Evolutionary conservation across 495 filamentous ascomycete genomes (phyloP).

Genomic region (Aspergillus olivimuriae): DNA sequence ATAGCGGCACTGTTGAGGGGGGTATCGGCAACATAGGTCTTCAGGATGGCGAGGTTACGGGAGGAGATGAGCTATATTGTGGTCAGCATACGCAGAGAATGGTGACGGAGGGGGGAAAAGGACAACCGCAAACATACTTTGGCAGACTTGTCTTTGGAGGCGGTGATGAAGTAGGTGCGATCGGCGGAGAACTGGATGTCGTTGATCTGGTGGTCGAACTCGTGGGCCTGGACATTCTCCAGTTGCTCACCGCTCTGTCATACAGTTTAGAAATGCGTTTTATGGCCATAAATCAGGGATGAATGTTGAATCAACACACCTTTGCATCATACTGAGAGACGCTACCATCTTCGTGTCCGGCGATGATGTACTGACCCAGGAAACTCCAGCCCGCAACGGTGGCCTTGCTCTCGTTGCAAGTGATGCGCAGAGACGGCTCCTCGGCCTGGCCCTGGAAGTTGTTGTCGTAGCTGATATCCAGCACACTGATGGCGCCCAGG

Average conservation of each 20-base stretch:
- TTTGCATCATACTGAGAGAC: conserved; percentile 94
- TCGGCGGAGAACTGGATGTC: conserved; percentile 93
- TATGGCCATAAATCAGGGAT: neutral
- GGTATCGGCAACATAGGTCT: conserved; percentile 90
- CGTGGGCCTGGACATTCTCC: conserved; percentile 73
- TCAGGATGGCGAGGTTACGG: conserved; percentile 80
- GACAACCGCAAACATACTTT: conserved; percentile 50
- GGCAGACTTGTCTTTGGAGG: conserved; percentile 94
- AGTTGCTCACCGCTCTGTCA: conserved; percentile 70
- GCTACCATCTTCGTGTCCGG: conserved; percentile 92
- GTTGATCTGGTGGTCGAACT: conserved; percentile 75
- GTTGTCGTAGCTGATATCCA: conserved; percentile 65
- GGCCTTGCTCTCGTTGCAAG: conserved; percentile 88
- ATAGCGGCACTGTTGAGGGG: conserved; percentile 92
- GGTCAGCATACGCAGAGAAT: conserved; percentile 15
- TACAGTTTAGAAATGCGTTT: neutral
- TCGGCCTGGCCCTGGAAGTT: conserved; percentile 60
- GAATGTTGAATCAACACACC: conserved; percentile 40
- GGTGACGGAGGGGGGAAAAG: neutral
- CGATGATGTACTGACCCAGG: conserved; percentile 87
- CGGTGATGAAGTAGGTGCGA: conserved; percentile 95
- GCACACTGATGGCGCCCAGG: conserved; percentile 84
- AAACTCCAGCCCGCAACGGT: conserved; percentile 97
- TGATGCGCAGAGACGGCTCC: conserved; percentile 76
- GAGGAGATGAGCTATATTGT: conserved; percentile 62